phyloP scores from a whole-genome alignment of 1,139 yeast genomes.

The Pichia sp. region DNA sequence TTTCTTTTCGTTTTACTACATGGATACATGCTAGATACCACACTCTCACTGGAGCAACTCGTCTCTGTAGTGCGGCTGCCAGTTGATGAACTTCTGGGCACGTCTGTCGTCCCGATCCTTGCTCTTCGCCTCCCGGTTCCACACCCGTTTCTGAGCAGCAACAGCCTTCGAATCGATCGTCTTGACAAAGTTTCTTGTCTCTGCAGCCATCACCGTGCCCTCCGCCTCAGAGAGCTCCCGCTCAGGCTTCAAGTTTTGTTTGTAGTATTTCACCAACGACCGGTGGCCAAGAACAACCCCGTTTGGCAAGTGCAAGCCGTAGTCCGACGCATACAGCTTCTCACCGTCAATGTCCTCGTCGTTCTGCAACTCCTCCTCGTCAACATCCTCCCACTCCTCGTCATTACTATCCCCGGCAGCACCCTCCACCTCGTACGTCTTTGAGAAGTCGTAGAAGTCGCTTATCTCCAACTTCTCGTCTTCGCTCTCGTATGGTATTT shows the following conservation, averaged over 20 bases:
- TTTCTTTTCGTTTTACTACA: too few species aligned
- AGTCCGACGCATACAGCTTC: slow-evolving; percentile 56
- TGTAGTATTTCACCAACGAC: slow-evolving; percentile 78
- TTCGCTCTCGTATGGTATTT: slow-evolving; percentile 80
- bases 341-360: slow-evolving; percentile 39
- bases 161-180: slow-evolving; percentile 49
- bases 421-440: slow-evolving; percentile 48
- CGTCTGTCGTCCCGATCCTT: slow-evolving; percentile 72
- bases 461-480: slow-evolving; percentile 78
- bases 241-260: slow-evolving; percentile 78
- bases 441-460: slow-evolving; percentile 80
- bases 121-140: slow-evolving; percentile 68
- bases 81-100: slow-evolving; percentile 74
- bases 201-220: slow-evolving; percentile 92
- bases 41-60: slow-evolving; percentile 66
- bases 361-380: slow-evolving; percentile 39
- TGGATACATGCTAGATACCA: too few species aligned
- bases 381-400: slow-evolving; percentile 39
- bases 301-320: slow-evolving; percentile 78
- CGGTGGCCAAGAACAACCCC: slow-evolving; percentile 91
- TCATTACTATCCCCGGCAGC: slow-evolving; percentile 41
- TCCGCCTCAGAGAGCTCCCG: slow-evolving; percentile 77
- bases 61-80: slow-evolving; percentile 90
- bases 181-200: slow-evolving; percentile 67
- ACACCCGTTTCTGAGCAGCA: slow-evolving; percentile 65